phyloP scores from a whole-genome alignment of 306 rosid species.

The Pterocarpus santalinus region DNA sequence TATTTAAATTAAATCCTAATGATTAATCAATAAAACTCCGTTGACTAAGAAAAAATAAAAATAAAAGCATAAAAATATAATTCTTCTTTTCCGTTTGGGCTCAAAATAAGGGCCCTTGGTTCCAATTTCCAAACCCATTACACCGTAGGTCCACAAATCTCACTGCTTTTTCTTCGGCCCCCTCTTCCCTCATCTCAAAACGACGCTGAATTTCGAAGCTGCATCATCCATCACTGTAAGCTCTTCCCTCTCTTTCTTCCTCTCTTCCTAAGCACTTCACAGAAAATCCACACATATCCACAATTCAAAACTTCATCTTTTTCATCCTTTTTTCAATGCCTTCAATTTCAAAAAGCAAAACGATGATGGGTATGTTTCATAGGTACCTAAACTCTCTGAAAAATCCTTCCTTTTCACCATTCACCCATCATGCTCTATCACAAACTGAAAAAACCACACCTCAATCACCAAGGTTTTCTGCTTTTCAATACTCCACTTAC shows the following conservation, averaged over 20 bases:
- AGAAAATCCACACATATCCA: slow-evolving; percentile 24
- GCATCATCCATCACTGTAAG: neutral
- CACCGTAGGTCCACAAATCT: too few species aligned
- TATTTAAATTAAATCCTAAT: too few species aligned
- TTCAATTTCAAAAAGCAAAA: slow-evolving; percentile 30
- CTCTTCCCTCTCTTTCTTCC: neutral
- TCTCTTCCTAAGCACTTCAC: neutral
- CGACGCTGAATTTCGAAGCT: slow-evolving; percentile 3
- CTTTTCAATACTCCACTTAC: slow-evolving; percentile 30
- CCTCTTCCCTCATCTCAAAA: neutral
- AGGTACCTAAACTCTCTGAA: slow-evolving; percentile 41
- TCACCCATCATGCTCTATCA: slow-evolving; percentile 17
- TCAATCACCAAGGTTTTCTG: slow-evolving; percentile 38
- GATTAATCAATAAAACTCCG: too few species aligned
- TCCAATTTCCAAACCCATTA: too few species aligned
- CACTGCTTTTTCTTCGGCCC: too few species aligned
- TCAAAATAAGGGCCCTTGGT: too few species aligned
- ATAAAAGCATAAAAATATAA: too few species aligned
- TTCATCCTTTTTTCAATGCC: slow-evolving; percentile 24
- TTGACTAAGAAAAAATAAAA: too few species aligned
- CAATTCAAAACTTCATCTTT: slow-evolving; percentile 30
- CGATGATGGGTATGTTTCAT: slow-evolving; percentile 41
- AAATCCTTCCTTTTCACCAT: slow-evolving; percentile 38
- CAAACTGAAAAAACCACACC: slow-evolving; percentile 33
- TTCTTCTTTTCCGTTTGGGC: too few species aligned